Conservation (phyloP, 148 eudicot species). For the Dysphania ambrosioides region DNA sequence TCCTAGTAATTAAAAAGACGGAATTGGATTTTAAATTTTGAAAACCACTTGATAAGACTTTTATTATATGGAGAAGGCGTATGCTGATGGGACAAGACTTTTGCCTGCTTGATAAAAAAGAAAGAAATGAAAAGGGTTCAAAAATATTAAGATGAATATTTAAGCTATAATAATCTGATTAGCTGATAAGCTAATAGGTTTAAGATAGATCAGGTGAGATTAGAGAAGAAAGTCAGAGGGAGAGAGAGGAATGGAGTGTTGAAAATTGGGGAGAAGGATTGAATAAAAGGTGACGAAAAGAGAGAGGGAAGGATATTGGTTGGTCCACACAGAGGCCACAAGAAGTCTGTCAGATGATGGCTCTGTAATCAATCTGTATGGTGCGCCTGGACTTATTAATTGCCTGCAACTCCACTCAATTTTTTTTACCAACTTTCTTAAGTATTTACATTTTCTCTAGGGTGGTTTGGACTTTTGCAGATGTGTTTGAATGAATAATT, state of each 20-base stretch:
- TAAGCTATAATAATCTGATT: not conserved
- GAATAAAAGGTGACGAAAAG: not conserved
- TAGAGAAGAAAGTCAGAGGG: not conserved
- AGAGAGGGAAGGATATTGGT: not conserved
- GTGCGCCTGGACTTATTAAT: slow-evolving; percentile 14
- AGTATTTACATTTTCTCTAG: not conserved
- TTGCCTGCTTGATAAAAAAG: not conserved
- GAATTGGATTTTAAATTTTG: no score
- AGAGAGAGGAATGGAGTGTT: not conserved
- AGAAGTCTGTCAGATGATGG: slow-evolving; percentile 22
- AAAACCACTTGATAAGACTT: no score
- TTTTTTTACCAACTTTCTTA: not conserved
- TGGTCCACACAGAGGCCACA: slow-evolving; percentile 31
- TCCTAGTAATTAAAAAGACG: no score
- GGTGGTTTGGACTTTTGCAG: no score
- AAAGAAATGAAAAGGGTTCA: no score
- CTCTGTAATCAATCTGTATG: not conserved
- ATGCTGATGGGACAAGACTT: not conserved
- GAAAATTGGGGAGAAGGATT: slow-evolving; percentile 9
- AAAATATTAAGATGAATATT: not conserved
- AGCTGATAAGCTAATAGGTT: not conserved
- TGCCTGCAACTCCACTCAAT: slow-evolving; percentile 27
- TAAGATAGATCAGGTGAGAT: not conserved
- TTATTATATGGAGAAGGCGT: no score
- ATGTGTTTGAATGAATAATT: no score